These are phyloP conservation scores for Biscogniauxia marginata DNA, from an alignment of 2,329 filamentous ascomycete species.

Conservation along the genomic window DNA sequence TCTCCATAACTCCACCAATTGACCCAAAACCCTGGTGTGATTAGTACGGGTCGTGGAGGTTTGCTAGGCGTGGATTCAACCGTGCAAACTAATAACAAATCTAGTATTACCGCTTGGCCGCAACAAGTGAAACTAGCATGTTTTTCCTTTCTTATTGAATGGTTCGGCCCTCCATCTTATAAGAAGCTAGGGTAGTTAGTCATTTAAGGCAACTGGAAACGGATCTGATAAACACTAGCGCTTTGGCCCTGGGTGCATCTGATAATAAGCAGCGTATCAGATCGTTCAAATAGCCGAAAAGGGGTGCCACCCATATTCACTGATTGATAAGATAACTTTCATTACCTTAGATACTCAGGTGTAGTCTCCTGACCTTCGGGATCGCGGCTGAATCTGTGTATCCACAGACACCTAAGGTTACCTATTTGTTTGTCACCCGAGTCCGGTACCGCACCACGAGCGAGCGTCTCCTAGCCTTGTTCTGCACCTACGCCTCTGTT, in stretches of 20 bases:
- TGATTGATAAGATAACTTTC: conserved; percentile 27
- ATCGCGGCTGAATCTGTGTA: background rate
- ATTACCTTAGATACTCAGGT: conserved; percentile 1
- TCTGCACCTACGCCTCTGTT: background rate
- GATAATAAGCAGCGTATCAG: background rate
- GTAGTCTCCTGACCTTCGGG: background rate
- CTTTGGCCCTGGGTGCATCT: background rate
- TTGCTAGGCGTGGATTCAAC: no score
- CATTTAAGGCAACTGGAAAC: background rate
- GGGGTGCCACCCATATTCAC: background rate
- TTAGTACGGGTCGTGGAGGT: no score
- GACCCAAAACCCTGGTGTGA: no score
- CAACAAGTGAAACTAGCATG: no score
- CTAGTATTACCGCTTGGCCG: no score
- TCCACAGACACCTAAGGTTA: background rate
- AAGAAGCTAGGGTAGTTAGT: background rate
- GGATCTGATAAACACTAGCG: background rate
- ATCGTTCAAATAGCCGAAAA: background rate
- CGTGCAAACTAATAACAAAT: no score
- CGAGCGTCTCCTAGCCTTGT: background rate
- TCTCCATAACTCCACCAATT: no score
- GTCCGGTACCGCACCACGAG: background rate
- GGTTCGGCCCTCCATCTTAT: no score
- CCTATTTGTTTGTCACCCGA: background rate
- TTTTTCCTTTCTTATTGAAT: no score